Percentiles rank a stretch among this genome's conserved stretches.
Conservation (phyloP, 352 stramenopile species). For the Pythium sukuiense region DNA sequence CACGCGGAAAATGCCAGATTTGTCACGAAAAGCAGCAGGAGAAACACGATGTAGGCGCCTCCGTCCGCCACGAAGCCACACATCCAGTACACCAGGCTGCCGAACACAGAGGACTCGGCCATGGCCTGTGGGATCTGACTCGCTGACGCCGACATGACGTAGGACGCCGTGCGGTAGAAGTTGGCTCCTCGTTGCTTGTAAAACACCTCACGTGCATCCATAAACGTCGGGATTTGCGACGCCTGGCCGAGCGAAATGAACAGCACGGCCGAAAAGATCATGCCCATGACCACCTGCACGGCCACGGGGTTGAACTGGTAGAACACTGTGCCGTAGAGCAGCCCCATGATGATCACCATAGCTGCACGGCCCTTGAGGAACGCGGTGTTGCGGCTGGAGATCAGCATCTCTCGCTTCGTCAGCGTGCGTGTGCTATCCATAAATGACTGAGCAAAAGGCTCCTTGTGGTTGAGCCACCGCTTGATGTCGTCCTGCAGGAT, state of each 20-base stretch:
- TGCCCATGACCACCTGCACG: slow-evolving; percentile 44
- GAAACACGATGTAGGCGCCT: slow-evolving; percentile 51
- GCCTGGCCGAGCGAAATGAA: slow-evolving; percentile 34
- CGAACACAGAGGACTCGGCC: slow-evolving; percentile 42
- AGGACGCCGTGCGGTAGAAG: slow-evolving; percentile 66
- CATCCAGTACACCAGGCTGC: slow-evolving; percentile 10
- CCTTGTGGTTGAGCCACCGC: slow-evolving; percentile 9
- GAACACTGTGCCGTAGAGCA: slow-evolving; percentile 29
- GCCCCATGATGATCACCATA: slow-evolving; percentile 33
- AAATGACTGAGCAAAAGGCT: slow-evolving; percentile 15
- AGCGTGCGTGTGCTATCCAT: slow-evolving; percentile 8
- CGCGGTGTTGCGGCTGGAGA: slow-evolving; percentile 45
- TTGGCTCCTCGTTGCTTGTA: slow-evolving; percentile 74
- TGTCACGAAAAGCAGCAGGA: slow-evolving; percentile 52
- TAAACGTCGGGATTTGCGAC: slow-evolving; percentile 61
- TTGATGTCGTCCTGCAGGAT: slow-evolving; percentile 76
- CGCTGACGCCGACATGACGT: slow-evolving; percentile 47
- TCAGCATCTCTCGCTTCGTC: slow-evolving; percentile 39
- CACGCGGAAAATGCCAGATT: slow-evolving; percentile 31
- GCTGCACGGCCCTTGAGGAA: slow-evolving; percentile 27
- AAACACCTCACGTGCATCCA: slow-evolving; percentile 45
- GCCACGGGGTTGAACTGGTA: slow-evolving; percentile 25
- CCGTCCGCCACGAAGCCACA: slow-evolving; percentile 18
- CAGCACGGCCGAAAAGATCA: slow-evolving; percentile 24
- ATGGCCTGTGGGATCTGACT: slow-evolving; percentile 44